Conservation (phyloP, 2,329 filamentous ascomycete species). For the Penicillium griseofulvum region DNA sequence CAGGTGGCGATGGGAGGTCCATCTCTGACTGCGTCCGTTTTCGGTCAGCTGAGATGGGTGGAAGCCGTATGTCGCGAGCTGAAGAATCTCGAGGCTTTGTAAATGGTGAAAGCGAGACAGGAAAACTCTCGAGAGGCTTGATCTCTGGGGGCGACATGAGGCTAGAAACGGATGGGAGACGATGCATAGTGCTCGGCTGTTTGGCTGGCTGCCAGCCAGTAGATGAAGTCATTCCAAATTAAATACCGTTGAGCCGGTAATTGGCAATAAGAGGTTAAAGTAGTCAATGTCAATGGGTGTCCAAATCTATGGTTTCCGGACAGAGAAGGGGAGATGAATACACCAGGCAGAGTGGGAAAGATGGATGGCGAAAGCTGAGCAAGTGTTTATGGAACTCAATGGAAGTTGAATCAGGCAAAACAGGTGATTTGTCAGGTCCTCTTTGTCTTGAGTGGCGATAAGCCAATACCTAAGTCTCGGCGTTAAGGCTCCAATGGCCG, state of each 20-base stretch:
- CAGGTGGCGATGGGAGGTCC: slow-evolving; percentile 47
- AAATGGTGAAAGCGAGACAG: slow-evolving; percentile 30
- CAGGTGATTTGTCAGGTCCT: slow-evolving; percentile 22
- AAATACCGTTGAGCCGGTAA: neutral
- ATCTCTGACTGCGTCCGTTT: slow-evolving; percentile 45
- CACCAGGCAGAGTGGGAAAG: neutral
- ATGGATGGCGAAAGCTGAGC: slow-evolving; percentile 5
- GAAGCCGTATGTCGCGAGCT: slow-evolving; percentile 35
- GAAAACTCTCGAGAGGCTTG: slow-evolving; percentile 53
- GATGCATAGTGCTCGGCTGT: slow-evolving; percentile 37
- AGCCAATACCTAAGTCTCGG: slow-evolving; percentile 10
- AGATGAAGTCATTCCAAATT: slow-evolving; percentile 29
- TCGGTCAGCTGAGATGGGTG: slow-evolving; percentile 43
- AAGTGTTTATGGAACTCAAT: slow-evolving; percentile 21
- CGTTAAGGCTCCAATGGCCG: slow-evolving; percentile 20
- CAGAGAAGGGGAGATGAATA: slow-evolving; percentile 3
- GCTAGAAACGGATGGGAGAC: slow-evolving; percentile 43
- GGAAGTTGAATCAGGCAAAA: slow-evolving; percentile 18
- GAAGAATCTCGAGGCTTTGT: slow-evolving; percentile 29
- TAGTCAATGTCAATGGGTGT: neutral
- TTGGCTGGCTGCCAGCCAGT: slow-evolving; percentile 22
- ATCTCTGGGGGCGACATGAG: slow-evolving; percentile 48
- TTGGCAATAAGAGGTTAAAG: neutral
- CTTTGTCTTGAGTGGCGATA: slow-evolving; percentile 20
- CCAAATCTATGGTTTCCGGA: neutral